These are phyloP conservation scores for Diutina sp. DNA, from an alignment of 1,139 yeast species.

Conservation along the genomic window DNA sequence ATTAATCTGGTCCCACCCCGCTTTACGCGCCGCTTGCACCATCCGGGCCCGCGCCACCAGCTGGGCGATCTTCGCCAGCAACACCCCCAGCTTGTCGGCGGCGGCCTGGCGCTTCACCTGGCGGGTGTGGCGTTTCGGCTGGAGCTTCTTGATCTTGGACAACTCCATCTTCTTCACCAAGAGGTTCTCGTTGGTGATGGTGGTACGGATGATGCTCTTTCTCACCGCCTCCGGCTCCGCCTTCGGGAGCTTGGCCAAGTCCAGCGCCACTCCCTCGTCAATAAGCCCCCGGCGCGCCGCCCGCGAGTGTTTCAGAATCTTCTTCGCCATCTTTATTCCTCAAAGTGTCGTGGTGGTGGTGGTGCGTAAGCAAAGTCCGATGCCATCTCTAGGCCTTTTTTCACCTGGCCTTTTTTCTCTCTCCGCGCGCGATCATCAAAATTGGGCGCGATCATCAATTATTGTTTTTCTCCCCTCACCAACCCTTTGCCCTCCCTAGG, in stretches of 20 bases:
- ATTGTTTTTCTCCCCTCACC: not conserved
- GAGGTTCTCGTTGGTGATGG: constrained; percentile 54
- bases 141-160: constrained; percentile 21
- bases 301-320: constrained; percentile 55
- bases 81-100: constrained; percentile 41
- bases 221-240: constrained; percentile 44
- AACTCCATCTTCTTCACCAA: constrained; percentile 42
- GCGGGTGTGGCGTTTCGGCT: constrained; percentile 20
- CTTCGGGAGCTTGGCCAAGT: constrained; percentile 40
- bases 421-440: too few relatives aligned
- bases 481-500: not conserved
- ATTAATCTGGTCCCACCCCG: constrained; percentile 65
- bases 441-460: too few relatives aligned
- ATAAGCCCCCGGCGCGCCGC: constrained; percentile 56
- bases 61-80: constrained; percentile 48
- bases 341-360: not conserved
- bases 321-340: constrained; percentile 7
- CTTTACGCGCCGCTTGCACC: constrained; percentile 48
- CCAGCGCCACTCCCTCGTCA: constrained; percentile 30
- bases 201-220: constrained; percentile 53
- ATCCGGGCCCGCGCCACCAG: constrained; percentile 51
- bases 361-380: too few relatives aligned
- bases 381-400: too few relatives aligned
- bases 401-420: too few relatives aligned
- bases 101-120: constrained; percentile 27